Evolutionary conservation across 208 protist species (phyloP), one percentile per base, ranked within the genome.

Genomic region (Jaenimonas drosophilae): DNA sequence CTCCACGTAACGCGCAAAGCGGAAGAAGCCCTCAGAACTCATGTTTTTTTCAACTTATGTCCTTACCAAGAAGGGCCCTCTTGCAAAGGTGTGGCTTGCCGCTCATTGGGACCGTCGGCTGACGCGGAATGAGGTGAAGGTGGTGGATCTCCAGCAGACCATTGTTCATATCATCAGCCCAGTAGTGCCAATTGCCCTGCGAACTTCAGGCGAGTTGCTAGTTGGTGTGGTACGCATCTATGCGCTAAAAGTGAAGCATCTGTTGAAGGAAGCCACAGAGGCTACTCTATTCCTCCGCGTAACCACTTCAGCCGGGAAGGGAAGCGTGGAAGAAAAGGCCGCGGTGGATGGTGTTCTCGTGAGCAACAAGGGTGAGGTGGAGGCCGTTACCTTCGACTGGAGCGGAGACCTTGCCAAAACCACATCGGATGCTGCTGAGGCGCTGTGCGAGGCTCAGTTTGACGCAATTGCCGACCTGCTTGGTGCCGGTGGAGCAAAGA

Each of bases 41-140:
- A 98, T 98, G 96, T 98, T 98, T 69, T 98, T 96, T 76, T 96
- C 89, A 21, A 91, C 96, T 19, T 93, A 96, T 54, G 91, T 98
- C 9, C 71, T 98, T 26, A 91, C 92, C 12, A 97, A 97, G 60
- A 91, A 96, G 48, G 92, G 94, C n/a, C 83, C 91, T 0, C 70
- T 98, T 21, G 95, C 87, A 17, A 96, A 96, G 69, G 76, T 98
- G 14, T 98, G 96, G 96, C 84, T 98, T 17, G 96, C 96, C 0
- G 96, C 95, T 0, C 95, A 98, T 70, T 97, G 92, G 94, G 94
- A 97, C 54, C 75, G 76, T 33, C 95, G 95, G 31, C 67, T 98
- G 7, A 96, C 90, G 21, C 95, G 96, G 41, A 74, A 83, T 39
- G 84, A 96, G 28, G 80, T 98, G 19, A 78, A 86, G 34, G 65